Conservation (phyloP, 257 asterid genomes). For the Solanum etuberosum region DNA sequence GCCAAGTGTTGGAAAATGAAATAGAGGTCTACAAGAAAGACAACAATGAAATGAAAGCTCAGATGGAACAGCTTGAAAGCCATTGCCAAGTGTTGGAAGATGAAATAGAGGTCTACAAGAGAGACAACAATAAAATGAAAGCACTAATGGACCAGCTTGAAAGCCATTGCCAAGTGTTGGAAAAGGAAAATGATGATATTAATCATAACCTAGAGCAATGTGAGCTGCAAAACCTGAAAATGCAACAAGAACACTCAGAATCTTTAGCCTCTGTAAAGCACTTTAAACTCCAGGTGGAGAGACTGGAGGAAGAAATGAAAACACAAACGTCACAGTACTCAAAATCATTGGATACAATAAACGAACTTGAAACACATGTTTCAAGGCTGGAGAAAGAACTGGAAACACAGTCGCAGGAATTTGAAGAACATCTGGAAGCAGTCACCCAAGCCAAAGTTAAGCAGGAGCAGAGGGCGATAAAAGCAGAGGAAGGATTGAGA, state of each 20-base stretch:
- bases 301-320: constrained; percentile 8
- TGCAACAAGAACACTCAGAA: constrained; percentile 35
- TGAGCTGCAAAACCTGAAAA: constrained; percentile 34
- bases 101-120: constrained; percentile 39
- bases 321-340: constrained; percentile 8
- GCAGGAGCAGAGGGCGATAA: constrained; percentile 69
- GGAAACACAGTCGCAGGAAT: constrained; percentile 42
- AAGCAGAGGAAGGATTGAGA: constrained; percentile 71
- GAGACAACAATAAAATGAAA: constrained; percentile 43
- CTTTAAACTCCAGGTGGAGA: constrained; percentile 11
- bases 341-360: constrained; percentile 10
- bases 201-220: constrained; percentile 32
- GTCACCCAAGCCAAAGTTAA: constrained; percentile 34
- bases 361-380: constrained; percentile 39
- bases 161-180: constrained; percentile 34
- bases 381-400: constrained; percentile 57
- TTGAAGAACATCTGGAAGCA: constrained; percentile 45
- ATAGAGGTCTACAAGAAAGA: constrained; percentile 41
- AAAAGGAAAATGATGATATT: constrained; percentile 39
- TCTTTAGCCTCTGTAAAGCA: constrained; percentile 39
- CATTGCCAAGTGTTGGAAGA: constrained; percentile 39
- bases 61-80: constrained; percentile 36
- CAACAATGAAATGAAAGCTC: constrained; percentile 36
- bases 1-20: constrained; percentile 39
- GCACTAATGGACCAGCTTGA: constrained; percentile 38